Evolutionary conservation across 148 eudicot species (phyloP).

Genomic region (Tetragonia tetragonoides): DNA sequence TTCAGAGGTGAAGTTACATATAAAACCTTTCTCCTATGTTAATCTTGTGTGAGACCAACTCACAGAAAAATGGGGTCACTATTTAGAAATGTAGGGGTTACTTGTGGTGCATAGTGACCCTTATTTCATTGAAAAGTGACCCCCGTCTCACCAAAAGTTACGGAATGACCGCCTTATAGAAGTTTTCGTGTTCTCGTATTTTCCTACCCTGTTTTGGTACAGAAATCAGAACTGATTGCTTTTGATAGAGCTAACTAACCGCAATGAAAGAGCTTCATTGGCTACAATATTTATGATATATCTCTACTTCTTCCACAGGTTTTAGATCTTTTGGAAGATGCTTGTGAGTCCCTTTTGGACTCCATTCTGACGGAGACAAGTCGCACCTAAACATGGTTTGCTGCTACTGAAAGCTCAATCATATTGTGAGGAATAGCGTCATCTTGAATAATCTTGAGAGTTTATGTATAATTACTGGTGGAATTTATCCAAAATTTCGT

Average conservation of each 20-base stretch:
- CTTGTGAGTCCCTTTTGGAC: conserved; percentile 81
- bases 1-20: neutral
- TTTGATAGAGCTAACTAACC: neutral
- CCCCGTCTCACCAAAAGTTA: too few species aligned
- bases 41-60: too few species aligned
- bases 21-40: neutral
- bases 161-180: too few species aligned
- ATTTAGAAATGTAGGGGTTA: too few species aligned
- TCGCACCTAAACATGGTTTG: conserved; percentile 4
- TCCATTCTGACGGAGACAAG: conserved; percentile 49
- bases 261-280: neutral
- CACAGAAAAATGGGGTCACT: too few species aligned
- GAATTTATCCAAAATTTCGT: neutral
- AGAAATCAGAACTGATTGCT: neutral
- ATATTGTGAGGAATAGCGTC: neutral
- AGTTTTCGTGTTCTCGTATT: neutral
- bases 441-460: neutral
- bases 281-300: neutral
- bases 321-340: conserved; percentile 87
- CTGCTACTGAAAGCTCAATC: neutral
- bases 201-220: neutral
- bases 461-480: neutral
- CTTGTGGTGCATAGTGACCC: too few species aligned
- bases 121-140: too few species aligned
- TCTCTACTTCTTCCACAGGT: conserved; percentile 43